phyloP scores from a whole-genome alignment of 2,329 filamentous ascomycete genomes.

The Drechslerella dactyloides region DNA sequence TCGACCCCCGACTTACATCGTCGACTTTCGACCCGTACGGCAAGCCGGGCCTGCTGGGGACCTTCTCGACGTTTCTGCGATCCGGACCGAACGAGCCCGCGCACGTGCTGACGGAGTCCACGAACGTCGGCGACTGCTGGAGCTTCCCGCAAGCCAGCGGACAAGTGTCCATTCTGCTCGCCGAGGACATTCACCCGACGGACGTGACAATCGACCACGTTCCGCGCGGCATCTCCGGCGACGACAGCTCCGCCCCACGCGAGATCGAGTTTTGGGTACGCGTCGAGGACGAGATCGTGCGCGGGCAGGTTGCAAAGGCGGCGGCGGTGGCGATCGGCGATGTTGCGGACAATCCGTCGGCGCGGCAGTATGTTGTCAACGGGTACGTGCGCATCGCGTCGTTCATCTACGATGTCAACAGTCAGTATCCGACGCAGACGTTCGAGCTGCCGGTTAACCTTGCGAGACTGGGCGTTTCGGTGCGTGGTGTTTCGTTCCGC shows the following conservation, averaged over 20 bases:
- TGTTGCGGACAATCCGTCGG: conserved; percentile 35
- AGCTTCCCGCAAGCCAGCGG: conserved; percentile 70
- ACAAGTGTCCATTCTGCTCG: conserved; percentile 70
- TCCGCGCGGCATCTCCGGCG: conserved; percentile 66
- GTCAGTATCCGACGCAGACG: conserved; percentile 60
- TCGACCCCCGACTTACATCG: conserved; percentile 40
- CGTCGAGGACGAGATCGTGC: conserved; percentile 62
- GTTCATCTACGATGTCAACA: conserved; percentile 65
- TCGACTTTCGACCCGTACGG: conserved; percentile 42
- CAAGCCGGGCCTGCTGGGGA: conserved; percentile 22
- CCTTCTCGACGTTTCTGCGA: conserved; percentile 24
- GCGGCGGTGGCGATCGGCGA: conserved; percentile 58
- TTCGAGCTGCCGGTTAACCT: conserved; percentile 65
- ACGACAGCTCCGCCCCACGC: conserved; percentile 68
- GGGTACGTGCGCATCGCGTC: conserved; percentile 66
- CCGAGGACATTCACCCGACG: conserved; percentile 68
- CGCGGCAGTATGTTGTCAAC: conserved; percentile 55
- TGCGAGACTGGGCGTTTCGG: conserved; percentile 61
- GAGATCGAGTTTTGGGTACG: conserved; percentile 74
- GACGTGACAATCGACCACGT: conserved; percentile 77
- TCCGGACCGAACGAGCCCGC: conserved; percentile 34
- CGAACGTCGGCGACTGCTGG: conserved; percentile 83
- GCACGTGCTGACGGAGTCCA: conserved; percentile 46
- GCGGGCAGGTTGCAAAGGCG: conserved; percentile 58
- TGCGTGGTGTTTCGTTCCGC: conserved; percentile 65